Base-by-base conservation (phyloP, 768 basidiomycete genomes). In the Boletus fagicola region DNA sequence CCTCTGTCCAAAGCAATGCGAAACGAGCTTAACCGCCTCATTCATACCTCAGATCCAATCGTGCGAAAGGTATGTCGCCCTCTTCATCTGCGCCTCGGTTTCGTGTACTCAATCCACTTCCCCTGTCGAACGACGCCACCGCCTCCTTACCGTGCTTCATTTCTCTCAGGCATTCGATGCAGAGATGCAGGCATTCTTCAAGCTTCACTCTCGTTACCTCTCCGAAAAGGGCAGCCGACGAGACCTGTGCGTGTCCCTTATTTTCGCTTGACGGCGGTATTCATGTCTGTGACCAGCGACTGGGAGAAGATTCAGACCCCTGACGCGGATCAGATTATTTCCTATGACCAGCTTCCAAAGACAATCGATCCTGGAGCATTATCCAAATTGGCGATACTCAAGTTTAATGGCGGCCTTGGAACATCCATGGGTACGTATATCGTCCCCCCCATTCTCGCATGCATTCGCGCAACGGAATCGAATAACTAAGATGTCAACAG, bases 161-260 rank as follows among this genome's bases (percentile, higher is more conserved):
- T 33, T 43, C 44, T 35, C 18, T 28, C 49, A 80, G 78, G 65
- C 67, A 13, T 97, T 98, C 77, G 89, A 93, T 75, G 87, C 86
- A 40, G 94, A 98, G 78, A 96, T 98, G 94, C 88, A 93, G 73
- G 86, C 88, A 57, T 98, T 97, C 81, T 94, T 94, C 82, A 86
- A 87, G 66, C 90, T 98, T 66, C 95, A 96, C 81, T 95, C 91
- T 70, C 90, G 94, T 63, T 97, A 94, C 77, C 87, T 97, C 62
- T 76, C 85, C 22, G 92, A 97, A 74, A 87, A 88, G 61, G 93
- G 94, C 39, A 87, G 89, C 77, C 85, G 84, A 71, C 81, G 85
- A 66, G 89, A 92, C 74, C 87, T 97, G 94, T 96, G 67, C 57
- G 88, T 77, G 28, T 36, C 43, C 49, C 31, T 57, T 54, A 24